Conservation (phyloP, 306 rosid species). For the Ormosia emarginata region DNA sequence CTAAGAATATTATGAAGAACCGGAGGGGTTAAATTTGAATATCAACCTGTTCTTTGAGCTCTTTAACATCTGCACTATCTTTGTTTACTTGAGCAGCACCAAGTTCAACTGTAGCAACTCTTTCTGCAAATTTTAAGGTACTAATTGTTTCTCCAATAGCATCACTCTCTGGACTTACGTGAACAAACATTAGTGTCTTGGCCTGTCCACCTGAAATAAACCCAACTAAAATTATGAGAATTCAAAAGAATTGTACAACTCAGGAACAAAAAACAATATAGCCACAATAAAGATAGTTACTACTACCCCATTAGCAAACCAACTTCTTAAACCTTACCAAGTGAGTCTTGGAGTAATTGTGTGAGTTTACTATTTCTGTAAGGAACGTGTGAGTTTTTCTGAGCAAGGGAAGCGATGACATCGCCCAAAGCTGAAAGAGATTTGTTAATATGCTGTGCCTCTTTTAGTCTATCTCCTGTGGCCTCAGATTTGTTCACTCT, state of each 20-base stretch:
- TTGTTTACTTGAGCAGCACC: conserved; percentile 95
- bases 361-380: conserved; percentile 98
- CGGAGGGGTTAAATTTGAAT: conserved; percentile 2
- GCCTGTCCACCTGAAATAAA: conserved; percentile 88
- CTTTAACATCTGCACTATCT: conserved; percentile 78
- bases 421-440: conserved; percentile 98
- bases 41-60: conserved; percentile 85
- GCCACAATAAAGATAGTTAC: neutral
- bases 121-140: conserved; percentile 94
- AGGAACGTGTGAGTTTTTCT: conserved; percentile 88
- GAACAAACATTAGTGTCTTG: conserved; percentile 95
- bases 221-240: conserved; percentile 13
- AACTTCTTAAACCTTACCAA: conserved; percentile 57
- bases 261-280: neutral
- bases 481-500: conserved; percentile 98
- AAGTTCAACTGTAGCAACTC: conserved; percentile 96
- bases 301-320: neutral
- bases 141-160: conserved; percentile 86
- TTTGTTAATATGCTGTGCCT: conserved; percentile 93
- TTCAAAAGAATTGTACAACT: neutral
- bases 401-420: conserved; percentile 96
- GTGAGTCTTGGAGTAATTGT: conserved; percentile 95
- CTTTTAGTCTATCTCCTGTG: conserved; percentile 94
- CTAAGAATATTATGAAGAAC: neutral
- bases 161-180: conserved; percentile 89